A percentile compares a stretch with the other conserved stretches of the same genome.
Conservation (phyloP, 352 stramenopile genomes). For the Globisporangium middletonii region DNA sequence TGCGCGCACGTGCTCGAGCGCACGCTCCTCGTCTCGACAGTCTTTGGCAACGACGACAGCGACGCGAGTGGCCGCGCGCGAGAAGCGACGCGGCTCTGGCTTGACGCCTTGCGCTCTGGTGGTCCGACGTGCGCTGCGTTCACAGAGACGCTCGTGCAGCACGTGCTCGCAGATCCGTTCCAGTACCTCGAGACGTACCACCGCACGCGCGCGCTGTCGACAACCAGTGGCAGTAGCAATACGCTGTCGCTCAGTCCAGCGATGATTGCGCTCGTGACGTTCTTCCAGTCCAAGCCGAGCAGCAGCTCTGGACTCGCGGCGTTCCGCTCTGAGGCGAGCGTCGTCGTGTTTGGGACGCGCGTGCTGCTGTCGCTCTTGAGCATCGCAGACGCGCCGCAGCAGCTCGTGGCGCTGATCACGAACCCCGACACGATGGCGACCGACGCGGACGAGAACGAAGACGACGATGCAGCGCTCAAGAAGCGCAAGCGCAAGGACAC, state of each 20-base stretch:
- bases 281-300: constrained; percentile 20
- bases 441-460: background rate
- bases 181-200: constrained; percentile 30
- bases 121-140: constrained; percentile 36
- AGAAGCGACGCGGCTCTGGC: constrained; percentile 62
- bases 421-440: constrained; percentile 3
- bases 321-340: constrained; percentile 20
- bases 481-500: constrained; percentile 15
- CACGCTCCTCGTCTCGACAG: constrained; percentile 40
- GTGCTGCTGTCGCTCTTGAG: constrained; percentile 35
- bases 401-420: constrained; percentile 36
- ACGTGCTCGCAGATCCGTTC: constrained; percentile 42
- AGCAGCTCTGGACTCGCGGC: constrained; percentile 3
- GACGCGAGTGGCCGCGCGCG: constrained; percentile 14
- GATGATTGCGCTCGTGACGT: constrained; percentile 42
- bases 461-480: constrained; percentile 8
- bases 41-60: constrained; percentile 39
- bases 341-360: constrained; percentile 34
- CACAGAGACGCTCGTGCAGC: constrained; percentile 34
- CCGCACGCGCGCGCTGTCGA: constrained; percentile 10
- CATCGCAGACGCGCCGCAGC: constrained; percentile 22
- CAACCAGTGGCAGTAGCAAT: background rate
- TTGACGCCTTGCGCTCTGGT: constrained; percentile 44
- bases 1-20: constrained; percentile 43
- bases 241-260: constrained; percentile 32